Percentiles rank a stretch among this genome's conserved stretches.
These are phyloP conservation scores for Penicillium griseofulvum DNA, from an alignment of 2,329 filamentous ascomycete genomes.

Conservation along the genomic window DNA sequence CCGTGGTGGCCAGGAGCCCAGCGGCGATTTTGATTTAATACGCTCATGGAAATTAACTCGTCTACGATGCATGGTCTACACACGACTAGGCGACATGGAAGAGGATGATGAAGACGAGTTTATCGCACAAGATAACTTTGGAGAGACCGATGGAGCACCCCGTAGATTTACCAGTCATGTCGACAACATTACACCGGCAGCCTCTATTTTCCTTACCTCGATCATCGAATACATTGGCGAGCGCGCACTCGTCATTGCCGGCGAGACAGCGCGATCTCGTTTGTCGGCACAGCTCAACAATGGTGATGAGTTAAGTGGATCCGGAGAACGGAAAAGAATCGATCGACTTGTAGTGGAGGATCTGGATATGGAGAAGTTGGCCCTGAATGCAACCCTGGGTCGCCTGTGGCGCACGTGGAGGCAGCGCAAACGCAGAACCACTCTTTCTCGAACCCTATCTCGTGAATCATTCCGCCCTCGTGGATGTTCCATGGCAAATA, in stretches of 20 bases:
- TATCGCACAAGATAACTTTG: slow-evolving; percentile 74
- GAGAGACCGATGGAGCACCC: slow-evolving; percentile 56
- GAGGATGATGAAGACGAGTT: slow-evolving; percentile 94
- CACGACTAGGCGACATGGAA: slow-evolving; percentile 91
- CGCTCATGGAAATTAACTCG: slow-evolving; percentile 91
- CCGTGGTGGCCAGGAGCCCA: slow-evolving; percentile 51
- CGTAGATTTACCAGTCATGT: slow-evolving; percentile 54
- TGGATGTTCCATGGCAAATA: slow-evolving; percentile 26
- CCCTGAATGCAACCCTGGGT: slow-evolving; percentile 82
- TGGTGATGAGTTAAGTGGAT: slow-evolving; percentile 56
- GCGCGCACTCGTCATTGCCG: slow-evolving; percentile 81
- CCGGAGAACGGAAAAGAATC: slow-evolving; percentile 51
- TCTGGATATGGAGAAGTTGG: slow-evolving; percentile 86
- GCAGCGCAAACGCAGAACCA: slow-evolving; percentile 57
- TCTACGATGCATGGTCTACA: slow-evolving; percentile 96
- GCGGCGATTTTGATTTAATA: slow-evolving; percentile 79
- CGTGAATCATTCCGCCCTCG: slow-evolving; percentile 41
- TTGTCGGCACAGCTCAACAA: slow-evolving; percentile 41
- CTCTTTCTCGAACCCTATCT: slow-evolving; percentile 42
- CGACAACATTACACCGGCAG: slow-evolving; percentile 78
- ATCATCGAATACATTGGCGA: slow-evolving; percentile 93
- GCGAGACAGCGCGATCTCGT: slow-evolving; percentile 67
- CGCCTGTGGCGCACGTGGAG: slow-evolving; percentile 94
- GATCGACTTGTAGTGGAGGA: slow-evolving; percentile 77
- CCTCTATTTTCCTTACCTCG: slow-evolving; percentile 93